These are phyloP conservation scores for Ogataea allantospora DNA, from an alignment of 805 yeast species.

Conservation along the genomic window DNA sequence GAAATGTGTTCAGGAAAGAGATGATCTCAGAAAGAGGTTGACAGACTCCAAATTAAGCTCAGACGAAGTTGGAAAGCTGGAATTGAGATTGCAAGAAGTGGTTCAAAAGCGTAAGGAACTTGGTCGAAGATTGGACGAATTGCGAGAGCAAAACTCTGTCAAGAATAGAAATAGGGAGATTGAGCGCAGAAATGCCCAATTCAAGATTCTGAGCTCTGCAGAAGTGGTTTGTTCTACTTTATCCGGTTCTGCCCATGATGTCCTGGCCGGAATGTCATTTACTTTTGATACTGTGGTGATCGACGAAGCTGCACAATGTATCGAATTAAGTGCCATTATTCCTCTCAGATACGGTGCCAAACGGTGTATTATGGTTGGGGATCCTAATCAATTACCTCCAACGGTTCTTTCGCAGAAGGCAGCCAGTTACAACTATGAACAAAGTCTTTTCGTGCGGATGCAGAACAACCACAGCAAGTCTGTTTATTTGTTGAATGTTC, in stretches of 20 bases:
- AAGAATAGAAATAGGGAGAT: conserved; percentile 74
- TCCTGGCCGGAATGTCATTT: conserved; percentile 69
- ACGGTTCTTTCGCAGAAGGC: conserved; percentile 92
- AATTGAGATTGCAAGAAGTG: conserved; percentile 52
- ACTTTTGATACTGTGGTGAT: conserved; percentile 87
- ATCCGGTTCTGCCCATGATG: conserved; percentile 92
- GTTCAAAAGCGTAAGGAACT: conserved; percentile 62
- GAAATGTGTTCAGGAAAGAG: conserved; percentile 56
- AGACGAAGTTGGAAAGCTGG: conserved; percentile 48
- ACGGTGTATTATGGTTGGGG: conserved; percentile 96
- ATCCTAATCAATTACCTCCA: conserved; percentile 97
- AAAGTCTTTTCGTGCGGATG: conserved; percentile 92
- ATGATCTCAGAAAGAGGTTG: conserved; percentile 45
- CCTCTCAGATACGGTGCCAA: conserved; percentile 90
- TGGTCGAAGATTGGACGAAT: conserved; percentile 72
- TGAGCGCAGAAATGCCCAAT: conserved; percentile 72
- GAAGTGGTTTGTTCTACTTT: conserved; percentile 88
- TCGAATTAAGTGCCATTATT: conserved; percentile 85
- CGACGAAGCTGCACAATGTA: conserved; percentile 98
- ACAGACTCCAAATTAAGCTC: conserved; percentile 29
- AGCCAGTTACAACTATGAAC: conserved; percentile 75
- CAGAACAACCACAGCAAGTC: conserved; percentile 60
- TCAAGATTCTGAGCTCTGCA: conserved; percentile 66
- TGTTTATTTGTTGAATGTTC: conserved; percentile 78
- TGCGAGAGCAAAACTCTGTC: conserved; percentile 69